Base-by-base conservation (phyloP, 1,284 basidiomycete genomes). In the Boletus smithii region DNA sequence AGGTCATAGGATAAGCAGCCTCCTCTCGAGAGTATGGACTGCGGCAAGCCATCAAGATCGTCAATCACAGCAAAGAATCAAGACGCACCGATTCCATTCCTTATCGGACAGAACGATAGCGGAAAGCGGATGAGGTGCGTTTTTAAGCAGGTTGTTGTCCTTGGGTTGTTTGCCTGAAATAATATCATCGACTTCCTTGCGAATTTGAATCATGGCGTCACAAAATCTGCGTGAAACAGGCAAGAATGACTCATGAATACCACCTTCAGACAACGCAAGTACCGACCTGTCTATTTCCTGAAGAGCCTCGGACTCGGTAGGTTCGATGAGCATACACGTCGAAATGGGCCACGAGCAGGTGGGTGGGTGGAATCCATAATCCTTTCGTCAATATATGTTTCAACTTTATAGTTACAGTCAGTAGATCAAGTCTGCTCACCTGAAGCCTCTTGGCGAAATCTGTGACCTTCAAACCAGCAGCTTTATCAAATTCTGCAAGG, bases 371-470 rank as follows among this genome's bases (percentile, higher is more conserved):
- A 94, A 91, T 30, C 90, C 88, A 59, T 87, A 92, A 65, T 91
- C 88, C 79, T 88, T 51, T 31, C 23, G 34, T 40, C n/a, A 5
- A 27, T 5, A 16, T 2, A 22, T 9, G 16, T 32, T 29, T 54
- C 30, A 55, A 44, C 31, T 10, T 22, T n/a, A 11, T 33, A 38
- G 11, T 35, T 13, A 24, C 30, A 41, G 18, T 18, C 10, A 27
- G 18, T 11, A n/a, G 40, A 10, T 16, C 17, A 24, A 9, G 17
- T 33, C 18, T 53, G 57, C 69, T 60, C 50, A 83, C 87, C 73
- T 91, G 93, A 43, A 98, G 73, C 47, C 95, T 83, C 74, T 99
- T 99, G 22, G 94, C 94, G 61, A 99, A 94, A 69, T 99, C 95
- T 35, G 83, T 85, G 16, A 98, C 95, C 68, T 94, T 95, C 55